Conservation (phyloP, 805 yeast species). For the Pichia nakasei region DNA sequence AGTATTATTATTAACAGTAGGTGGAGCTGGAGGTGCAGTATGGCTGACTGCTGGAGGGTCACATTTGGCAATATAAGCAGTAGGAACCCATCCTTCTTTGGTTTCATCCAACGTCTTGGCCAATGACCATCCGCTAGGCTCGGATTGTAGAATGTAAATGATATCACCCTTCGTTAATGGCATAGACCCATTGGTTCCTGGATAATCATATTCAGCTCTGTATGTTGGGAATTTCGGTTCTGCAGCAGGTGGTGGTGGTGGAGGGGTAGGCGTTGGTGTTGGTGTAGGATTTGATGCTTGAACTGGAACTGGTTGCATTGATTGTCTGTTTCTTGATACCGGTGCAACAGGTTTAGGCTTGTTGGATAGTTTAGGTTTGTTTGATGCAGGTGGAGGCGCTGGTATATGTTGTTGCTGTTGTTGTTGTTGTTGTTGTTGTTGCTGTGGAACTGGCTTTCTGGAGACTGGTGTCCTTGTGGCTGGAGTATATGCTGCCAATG, state of each 20-base stretch:
- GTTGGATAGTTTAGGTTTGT: slow-evolving; percentile 8
- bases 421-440: slow-evolving; percentile 1
- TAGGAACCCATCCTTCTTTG: slow-evolving; percentile 95
- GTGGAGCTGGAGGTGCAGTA: slow-evolving; percentile 34
- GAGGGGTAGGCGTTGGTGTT: slow-evolving; percentile 31
- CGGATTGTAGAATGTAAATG: slow-evolving; percentile 61
- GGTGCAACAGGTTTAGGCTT: slow-evolving; percentile 17
- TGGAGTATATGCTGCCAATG: too few relatives aligned
- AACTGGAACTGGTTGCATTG: slow-evolving; percentile 17
- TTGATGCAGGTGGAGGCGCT: slow-evolving; percentile 6
- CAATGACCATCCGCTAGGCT: slow-evolving; percentile 90
- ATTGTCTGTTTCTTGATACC: slow-evolving; percentile 15
- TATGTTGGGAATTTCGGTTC: slow-evolving; percentile 67
- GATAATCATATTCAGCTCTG: slow-evolving; percentile 81
- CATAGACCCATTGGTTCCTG: slow-evolving; percentile 78
- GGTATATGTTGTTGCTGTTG: slow-evolving; percentile 4
- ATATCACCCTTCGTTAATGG: slow-evolving; percentile 72
- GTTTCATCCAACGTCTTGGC: slow-evolving; percentile 70
- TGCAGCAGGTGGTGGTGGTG: slow-evolving; percentile 63
- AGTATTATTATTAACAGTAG: slow-evolving; percentile 14
- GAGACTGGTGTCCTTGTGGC: slow-evolving; percentile 28
- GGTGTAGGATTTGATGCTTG: slow-evolving; percentile 17
- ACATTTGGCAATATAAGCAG: slow-evolving; percentile 69
- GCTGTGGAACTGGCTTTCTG: slow-evolving; percentile 11
- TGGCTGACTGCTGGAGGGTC: slow-evolving; percentile 33